Evolutionary conservation across 768 basidiomycete genomes (phyloP).

Genomic region (Mycena crocata): DNA sequence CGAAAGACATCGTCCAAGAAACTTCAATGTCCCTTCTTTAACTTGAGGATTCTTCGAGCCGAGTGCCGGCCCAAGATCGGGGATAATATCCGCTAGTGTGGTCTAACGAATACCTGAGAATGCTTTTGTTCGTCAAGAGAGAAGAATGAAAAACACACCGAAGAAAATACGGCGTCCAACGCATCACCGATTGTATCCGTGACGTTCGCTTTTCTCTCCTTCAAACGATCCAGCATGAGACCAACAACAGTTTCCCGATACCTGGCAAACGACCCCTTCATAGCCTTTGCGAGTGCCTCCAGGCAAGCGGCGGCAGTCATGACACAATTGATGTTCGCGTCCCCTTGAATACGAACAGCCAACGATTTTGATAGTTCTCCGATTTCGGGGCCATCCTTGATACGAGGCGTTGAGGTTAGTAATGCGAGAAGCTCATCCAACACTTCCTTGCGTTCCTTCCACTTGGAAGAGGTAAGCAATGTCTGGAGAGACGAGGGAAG

Average conservation of each 20-base stretch:
- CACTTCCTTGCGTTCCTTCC: slow-evolving; percentile 97
- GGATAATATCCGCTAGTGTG: slow-evolving; percentile 81
- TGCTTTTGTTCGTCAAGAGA: slow-evolving; percentile 25
- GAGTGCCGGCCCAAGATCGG: slow-evolving; percentile 82
- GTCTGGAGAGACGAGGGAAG: slow-evolving; percentile 82
- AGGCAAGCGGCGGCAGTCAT: slow-evolving; percentile 87
- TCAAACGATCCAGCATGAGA: slow-evolving; percentile 87
- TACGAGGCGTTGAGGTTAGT: slow-evolving; percentile 75
- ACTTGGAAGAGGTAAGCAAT: slow-evolving; percentile 89
- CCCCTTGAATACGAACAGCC: slow-evolving; percentile 83
- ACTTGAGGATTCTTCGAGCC: slow-evolving; percentile 97
- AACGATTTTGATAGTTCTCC: slow-evolving; percentile 81
- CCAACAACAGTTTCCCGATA: slow-evolving; percentile 79
- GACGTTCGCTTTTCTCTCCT: slow-evolving; percentile 93
- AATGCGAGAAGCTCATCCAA: slow-evolving; percentile 85
- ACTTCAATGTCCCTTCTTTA: slow-evolving; percentile 92
- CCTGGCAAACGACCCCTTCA: slow-evolving; percentile 79
- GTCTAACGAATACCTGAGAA: slow-evolving; percentile 62
- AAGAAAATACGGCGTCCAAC: slow-evolving; percentile 87
- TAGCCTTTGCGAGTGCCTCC: slow-evolving; percentile 86
- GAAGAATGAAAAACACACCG: slow-evolving; percentile 69
- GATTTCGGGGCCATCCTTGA: slow-evolving; percentile 84
- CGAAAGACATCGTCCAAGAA: slow-evolving; percentile 82
- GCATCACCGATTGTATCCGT: slow-evolving; percentile 90
- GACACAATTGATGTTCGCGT: slow-evolving; percentile 97